phyloP scores from a whole-genome alignment of 768 basidiomycete species.

The Punctularia strigosozonata region DNA sequence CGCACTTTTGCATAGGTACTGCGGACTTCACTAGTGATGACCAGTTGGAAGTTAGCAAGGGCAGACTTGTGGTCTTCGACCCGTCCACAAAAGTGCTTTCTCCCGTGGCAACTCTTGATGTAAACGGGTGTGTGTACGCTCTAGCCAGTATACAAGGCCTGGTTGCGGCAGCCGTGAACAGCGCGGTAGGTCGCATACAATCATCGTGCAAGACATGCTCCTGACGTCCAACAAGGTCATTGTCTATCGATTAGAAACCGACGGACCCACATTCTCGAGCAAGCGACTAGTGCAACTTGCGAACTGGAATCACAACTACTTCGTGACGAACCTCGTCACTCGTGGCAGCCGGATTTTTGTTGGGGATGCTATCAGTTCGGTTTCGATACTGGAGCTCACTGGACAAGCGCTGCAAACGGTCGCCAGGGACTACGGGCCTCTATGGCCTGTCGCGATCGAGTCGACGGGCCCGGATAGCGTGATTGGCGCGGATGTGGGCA shows the following conservation, averaged over 20 bases:
- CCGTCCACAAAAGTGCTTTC: too few relatives aligned
- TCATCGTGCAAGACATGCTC: conserved; percentile 5
- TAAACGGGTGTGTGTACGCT: conserved; percentile 62
- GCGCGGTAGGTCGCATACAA: conserved; percentile 41
- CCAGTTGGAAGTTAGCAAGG: too few relatives aligned
- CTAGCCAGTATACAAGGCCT: conserved; percentile 34
- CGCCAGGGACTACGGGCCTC: conserved; percentile 64
- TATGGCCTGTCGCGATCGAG: conserved; percentile 64
- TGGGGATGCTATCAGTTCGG: conserved; percentile 75
- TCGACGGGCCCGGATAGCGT: conserved; percentile 40
- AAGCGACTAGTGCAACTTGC: conserved; percentile 31
- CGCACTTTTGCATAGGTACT: conserved; percentile 15
- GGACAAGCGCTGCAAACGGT: conserved; percentile 35
- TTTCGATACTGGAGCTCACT: conserved; percentile 51
- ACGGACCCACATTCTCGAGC: conserved; percentile 18
- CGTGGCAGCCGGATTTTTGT: conserved; percentile 44
- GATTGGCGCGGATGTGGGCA: conserved; percentile 66
- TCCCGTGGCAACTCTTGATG: conserved; percentile 30
- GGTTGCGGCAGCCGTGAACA: conserved; percentile 64
- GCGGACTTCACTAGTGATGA: conserved; percentile 11
- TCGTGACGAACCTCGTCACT: conserved; percentile 55
- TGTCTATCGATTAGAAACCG: conserved; percentile 28
- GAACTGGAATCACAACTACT: conserved; percentile 76
- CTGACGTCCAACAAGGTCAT: conserved; percentile 30
- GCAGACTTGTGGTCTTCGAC: too few relatives aligned